phyloP scores from a whole-genome alignment of 148 eudicot genomes.

The Persicaria tinctoria region DNA sequence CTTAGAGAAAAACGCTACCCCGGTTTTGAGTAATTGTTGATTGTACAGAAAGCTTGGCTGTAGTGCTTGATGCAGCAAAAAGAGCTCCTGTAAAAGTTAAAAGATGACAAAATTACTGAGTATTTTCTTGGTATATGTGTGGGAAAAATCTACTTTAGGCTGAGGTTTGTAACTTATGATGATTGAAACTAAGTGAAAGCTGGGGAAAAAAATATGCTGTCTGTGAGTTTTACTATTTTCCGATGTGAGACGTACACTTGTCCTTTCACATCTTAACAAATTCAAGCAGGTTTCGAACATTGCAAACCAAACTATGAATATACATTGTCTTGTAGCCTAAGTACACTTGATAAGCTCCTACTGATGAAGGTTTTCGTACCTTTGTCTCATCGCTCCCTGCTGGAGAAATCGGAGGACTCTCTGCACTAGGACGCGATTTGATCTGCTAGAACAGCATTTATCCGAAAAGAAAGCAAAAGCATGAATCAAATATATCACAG shows the following conservation, averaged over 20 bases:
- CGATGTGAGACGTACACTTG: too few relatives aligned
- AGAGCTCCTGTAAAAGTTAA: conserved; percentile 48
- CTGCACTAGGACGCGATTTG: conserved; percentile 27
- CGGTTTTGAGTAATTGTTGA: conserved; percentile 67
- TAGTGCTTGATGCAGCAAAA: conserved; percentile 72
- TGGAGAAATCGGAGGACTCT: conserved; percentile 62
- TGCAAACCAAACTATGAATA: neutral
- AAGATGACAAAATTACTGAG: neutral
- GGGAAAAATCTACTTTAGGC: neutral
- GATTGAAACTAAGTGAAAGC: neutral
- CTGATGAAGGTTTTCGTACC: conserved; percentile 26
- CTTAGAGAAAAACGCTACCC: conserved; percentile 35
- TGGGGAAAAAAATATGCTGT: neutral
- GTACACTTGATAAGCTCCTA: neutral
- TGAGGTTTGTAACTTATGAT: too few relatives aligned
- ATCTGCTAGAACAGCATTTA: conserved; percentile 1
- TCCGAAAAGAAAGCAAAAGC: neutral
- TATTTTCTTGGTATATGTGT: conserved; percentile 4
- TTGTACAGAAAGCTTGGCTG: conserved; percentile 56
- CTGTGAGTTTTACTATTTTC: neutral
- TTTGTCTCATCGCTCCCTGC: conserved; percentile 62
- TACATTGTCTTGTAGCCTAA: neutral
- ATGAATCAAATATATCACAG: neutral
- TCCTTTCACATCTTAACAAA: too few relatives aligned
- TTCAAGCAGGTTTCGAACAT: too few relatives aligned